phyloP scores from a whole-genome alignment of 345 rosid species.

The Draba incana region DNA sequence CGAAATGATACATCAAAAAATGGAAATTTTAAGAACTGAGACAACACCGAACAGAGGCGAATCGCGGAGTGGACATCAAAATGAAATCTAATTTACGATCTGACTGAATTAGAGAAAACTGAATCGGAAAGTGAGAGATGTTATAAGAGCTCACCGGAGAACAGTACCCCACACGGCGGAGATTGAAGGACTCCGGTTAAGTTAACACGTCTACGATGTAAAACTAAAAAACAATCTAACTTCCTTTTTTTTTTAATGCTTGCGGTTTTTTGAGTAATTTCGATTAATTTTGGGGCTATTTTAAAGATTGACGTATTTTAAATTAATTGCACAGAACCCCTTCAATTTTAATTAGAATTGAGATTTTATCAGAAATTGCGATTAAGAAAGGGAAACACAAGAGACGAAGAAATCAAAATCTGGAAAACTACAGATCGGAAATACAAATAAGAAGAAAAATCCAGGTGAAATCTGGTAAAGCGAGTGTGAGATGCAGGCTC shows the following conservation, averaged over 20 bases:
- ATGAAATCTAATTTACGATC: conserved; percentile 2
- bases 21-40: background rate
- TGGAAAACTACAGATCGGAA: background rate
- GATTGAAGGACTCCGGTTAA: conserved; percentile 6
- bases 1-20: background rate
- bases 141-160: conserved; percentile 30
- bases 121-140: background rate
- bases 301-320: background rate
- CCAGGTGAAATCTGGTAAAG: background rate
- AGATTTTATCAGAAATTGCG: too few species aligned
- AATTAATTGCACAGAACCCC: conserved; percentile 28
- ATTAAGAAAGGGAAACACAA: too few species aligned
- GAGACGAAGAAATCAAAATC: background rate
- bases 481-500: conserved; percentile 1
- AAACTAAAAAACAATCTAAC: conserved; percentile 13
- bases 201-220: conserved; percentile 17
- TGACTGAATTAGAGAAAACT: background rate
- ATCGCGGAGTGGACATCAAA: background rate
- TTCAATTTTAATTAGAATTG: conserved; percentile 20
- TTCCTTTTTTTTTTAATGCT: background rate
- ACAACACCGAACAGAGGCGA: background rate
- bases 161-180: background rate
- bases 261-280: background rate
- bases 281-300: background rate
- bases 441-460: background rate